Evolutionary conservation across 345 rosid species (phyloP), one percentile per base, ranked within the genome.

Genomic region (Nephelium lappaceum): DNA sequence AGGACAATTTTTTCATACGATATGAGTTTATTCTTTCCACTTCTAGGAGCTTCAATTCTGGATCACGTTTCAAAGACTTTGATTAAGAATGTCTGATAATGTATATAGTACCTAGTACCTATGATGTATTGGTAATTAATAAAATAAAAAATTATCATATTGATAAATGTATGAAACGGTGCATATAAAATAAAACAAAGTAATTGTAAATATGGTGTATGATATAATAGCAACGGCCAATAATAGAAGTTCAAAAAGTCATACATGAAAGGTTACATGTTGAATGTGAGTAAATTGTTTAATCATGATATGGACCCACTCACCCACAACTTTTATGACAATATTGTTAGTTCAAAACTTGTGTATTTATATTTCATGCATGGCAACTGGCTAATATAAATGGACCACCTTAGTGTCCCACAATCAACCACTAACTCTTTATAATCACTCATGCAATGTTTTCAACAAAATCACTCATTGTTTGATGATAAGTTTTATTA

Each of bases 321-420:
- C 65, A 60, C 67, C 76, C 77, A 23, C 25, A 6, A 38, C 6
- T 73, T 72, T 72, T 58, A 39, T 73, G 38, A 39, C 31, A 57
- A 51, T 5, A 72, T 43, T 24, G 63, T 72, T 31, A 45, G 24
- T 57, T 57, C 62, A 19, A 57, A 18, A 12, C 5, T 5, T 16
- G 7, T 19, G 0, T 57, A 2, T n/a, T 12, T 57, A 57, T 57
- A 19, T 57, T 57, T 72, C 65, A 72, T 51, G 67, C 67, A 39
- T 38, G 3, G 66, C 58, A 31, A 61, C 42, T 71, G 53, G 25
- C 53, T 58, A 58, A 57, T 49, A 39, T 14, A 55, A 57, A 9
- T 72, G 75, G 75, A 72, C 75, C 75, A 72, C 66, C 76, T 6
- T 39, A 31, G 19, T 71, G 75, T 14, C 67, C 67, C 67, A 14